Percentiles rank a stretch among this genome's conserved stretches.
Conservation (phyloP, 768 basidiomycete species). For the Ramaria sp. region DNA sequence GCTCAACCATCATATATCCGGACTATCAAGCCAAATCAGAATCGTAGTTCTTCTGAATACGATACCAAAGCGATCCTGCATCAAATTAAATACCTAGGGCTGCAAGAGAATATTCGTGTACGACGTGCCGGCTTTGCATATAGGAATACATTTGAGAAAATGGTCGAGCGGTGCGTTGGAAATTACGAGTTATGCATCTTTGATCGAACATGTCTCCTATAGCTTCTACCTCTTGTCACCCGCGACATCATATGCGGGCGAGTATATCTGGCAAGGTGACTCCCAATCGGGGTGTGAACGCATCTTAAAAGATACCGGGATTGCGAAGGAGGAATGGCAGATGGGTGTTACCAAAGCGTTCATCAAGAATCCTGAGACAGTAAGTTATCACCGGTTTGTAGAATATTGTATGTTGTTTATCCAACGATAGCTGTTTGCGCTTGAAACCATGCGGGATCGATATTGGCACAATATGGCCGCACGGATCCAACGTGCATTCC, state of each 20-base stretch:
- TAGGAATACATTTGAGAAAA: slow-evolving; percentile 96
- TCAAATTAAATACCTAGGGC: slow-evolving; percentile 97
- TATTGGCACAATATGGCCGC: slow-evolving; percentile 99
- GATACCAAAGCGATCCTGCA: slow-evolving; percentile 92
- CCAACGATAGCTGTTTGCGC: slow-evolving; percentile 69
- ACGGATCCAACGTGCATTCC: slow-evolving; percentile 92
- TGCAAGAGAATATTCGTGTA: slow-evolving; percentile 97
- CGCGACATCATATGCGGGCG: slow-evolving; percentile 94
- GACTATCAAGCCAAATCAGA: slow-evolving; percentile 98
- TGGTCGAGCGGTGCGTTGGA: slow-evolving; percentile 69
- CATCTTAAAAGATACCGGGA: slow-evolving; percentile 91
- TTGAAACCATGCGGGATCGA: slow-evolving; percentile 97
- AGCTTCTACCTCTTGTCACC: slow-evolving; percentile 90
- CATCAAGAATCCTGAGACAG: slow-evolving; percentile 98
- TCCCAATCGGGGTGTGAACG: slow-evolving; percentile 83
- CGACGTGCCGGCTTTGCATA: slow-evolving; percentile 97
- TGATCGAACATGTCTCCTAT: background rate
- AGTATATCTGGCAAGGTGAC: slow-evolving; percentile 94
- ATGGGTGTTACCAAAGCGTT: slow-evolving; percentile 99
- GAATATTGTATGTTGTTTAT: background rate
- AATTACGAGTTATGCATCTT: background rate
- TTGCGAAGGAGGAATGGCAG: slow-evolving; percentile 96
- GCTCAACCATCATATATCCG: slow-evolving; percentile 97
- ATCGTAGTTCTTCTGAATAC: slow-evolving; percentile 85
- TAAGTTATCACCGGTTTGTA: slow-evolving; percentile 26